phyloP scores from a whole-genome alignment of 2,329 filamentous ascomycete species.

The Aspergillus sp. region DNA sequence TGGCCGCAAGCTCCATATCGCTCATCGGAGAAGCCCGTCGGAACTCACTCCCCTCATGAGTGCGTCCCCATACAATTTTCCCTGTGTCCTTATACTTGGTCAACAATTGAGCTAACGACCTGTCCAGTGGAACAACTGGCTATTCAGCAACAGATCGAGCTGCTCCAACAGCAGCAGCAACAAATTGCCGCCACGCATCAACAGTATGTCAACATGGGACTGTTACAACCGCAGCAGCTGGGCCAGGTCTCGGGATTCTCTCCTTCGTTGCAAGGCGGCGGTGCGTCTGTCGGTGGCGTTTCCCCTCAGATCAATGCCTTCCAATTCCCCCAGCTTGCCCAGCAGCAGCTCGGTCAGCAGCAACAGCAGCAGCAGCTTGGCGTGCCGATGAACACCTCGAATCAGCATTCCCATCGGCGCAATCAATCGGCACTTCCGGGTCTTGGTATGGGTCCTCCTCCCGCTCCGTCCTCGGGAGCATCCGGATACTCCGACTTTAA shows the following conservation, averaged over 20 bases:
- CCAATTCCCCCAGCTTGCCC: conserved; percentile 80
- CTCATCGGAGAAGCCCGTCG: conserved; percentile 93
- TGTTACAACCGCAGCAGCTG: conserved; percentile 84
- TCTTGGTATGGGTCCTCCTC: conserved; percentile 86
- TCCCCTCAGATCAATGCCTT: conserved; percentile 75
- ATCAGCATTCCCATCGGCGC: conserved; percentile 86
- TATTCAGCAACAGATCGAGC: conserved; percentile 96
- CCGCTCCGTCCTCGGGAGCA: conserved; percentile 84
- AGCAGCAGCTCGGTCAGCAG: conserved; percentile 60
- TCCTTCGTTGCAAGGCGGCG: conserved; percentile 69
- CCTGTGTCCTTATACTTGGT: conserved; percentile 35
- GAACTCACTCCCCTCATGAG: conserved; percentile 97
- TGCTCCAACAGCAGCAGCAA: conserved; percentile 95
- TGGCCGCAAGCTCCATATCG: conserved; percentile 92
- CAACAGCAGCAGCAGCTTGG: conserved; percentile 62
- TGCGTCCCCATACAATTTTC: conserved; percentile 59
- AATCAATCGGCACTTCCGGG: conserved; percentile 96
- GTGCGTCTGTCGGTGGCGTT: conserved; percentile 68
- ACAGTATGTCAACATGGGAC: conserved; percentile 96
- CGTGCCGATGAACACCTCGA: conserved; percentile 71
- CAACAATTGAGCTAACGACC: conserved; percentile 16
- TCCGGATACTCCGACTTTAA: conserved; percentile 85
- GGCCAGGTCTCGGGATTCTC: conserved; percentile 70
- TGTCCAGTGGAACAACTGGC: conserved; percentile 87
- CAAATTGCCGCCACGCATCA: conserved; percentile 95